phyloP scores from a whole-genome alignment of 352 stramenopile genomes.

The Globisporangium nodosum region DNA sequence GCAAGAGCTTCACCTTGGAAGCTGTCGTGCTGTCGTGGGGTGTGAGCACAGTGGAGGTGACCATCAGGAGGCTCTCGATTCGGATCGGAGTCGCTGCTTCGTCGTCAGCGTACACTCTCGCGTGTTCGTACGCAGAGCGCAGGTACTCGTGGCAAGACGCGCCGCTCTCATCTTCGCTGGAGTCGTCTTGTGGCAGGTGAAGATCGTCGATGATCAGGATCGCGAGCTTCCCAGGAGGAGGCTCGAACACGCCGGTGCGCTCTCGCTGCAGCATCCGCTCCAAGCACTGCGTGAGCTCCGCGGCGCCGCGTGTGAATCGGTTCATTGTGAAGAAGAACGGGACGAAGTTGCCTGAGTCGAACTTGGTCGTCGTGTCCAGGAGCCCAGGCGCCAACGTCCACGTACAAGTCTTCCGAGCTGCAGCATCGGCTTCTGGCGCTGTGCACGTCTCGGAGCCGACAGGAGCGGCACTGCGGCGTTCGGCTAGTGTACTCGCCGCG shows the following conservation, averaged over 20 bases:
- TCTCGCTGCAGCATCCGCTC: conserved; percentile 57
- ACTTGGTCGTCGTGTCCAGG: conserved; percentile 14
- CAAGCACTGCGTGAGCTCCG: conserved; percentile 30
- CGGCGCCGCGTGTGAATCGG: conserved; percentile 9
- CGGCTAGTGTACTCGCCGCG: too few species aligned
- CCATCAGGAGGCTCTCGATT: conserved; percentile 31
- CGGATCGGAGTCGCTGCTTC: conserved; percentile 11
- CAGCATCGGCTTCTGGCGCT: neutral
- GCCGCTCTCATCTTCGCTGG: neutral
- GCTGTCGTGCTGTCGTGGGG: neutral
- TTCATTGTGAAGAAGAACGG: conserved; percentile 45
- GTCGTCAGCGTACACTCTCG: conserved; percentile 16
- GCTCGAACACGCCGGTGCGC: conserved; percentile 37
- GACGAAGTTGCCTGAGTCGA: conserved; percentile 34
- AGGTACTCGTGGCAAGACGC: conserved; percentile 26
- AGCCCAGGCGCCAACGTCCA: conserved; percentile 14
- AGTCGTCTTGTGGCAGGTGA: conserved; percentile 22
- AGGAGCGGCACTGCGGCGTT: neutral
- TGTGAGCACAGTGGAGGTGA: conserved; percentile 19
- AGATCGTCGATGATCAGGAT: conserved; percentile 53
- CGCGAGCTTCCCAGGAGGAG: conserved; percentile 44
- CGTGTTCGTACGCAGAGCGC: conserved; percentile 28
- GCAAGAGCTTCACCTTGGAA: conserved; percentile 7
- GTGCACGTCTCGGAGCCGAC: too few species aligned
- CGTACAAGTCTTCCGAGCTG: neutral